Conservation (phyloP, 73 alveolate genomes). For the Halteria grandinella region DNA sequence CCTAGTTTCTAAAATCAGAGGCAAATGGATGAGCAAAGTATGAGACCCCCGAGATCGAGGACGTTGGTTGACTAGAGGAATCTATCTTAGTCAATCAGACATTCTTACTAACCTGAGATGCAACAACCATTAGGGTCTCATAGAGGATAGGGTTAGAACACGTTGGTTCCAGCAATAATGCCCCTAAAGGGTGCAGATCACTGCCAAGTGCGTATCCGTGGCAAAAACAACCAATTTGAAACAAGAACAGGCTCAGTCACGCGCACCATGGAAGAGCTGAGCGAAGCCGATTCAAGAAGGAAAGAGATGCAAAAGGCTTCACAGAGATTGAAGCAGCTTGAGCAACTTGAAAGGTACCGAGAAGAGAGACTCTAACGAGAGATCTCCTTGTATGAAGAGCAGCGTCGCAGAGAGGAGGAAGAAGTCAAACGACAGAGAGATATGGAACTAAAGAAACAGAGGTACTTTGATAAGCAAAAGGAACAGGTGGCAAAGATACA, state of each 20-base stretch:
- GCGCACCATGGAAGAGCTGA: conserved; percentile 31
- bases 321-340: conserved; percentile 31
- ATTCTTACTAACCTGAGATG: too few species aligned
- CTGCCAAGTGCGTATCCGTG: conserved; percentile 44
- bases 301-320: conserved; percentile 3
- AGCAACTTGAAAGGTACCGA: conserved; percentile 32
- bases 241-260: conserved; percentile 57
- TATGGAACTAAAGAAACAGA: neutral
- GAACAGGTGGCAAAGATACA: conserved; percentile 4
- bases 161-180: too few species aligned
- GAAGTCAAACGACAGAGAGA: neutral
- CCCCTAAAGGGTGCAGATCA: too few species aligned
- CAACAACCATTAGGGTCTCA: too few species aligned
- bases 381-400: neutral
- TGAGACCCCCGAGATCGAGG: too few species aligned
- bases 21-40: too few species aligned
- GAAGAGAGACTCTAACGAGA: conserved; percentile 23
- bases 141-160: too few species aligned
- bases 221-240: conserved; percentile 22
- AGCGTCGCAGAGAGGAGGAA: conserved; percentile 29
- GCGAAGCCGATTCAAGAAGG: neutral
- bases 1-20: too few species aligned
- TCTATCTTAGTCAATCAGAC: too few species aligned
- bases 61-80: too few species aligned
- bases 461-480: conserved; percentile 38